These are phyloP conservation scores for Kockovaella imperatae DNA, from an alignment of 768 basidiomycete species.

Conservation along the genomic window DNA sequence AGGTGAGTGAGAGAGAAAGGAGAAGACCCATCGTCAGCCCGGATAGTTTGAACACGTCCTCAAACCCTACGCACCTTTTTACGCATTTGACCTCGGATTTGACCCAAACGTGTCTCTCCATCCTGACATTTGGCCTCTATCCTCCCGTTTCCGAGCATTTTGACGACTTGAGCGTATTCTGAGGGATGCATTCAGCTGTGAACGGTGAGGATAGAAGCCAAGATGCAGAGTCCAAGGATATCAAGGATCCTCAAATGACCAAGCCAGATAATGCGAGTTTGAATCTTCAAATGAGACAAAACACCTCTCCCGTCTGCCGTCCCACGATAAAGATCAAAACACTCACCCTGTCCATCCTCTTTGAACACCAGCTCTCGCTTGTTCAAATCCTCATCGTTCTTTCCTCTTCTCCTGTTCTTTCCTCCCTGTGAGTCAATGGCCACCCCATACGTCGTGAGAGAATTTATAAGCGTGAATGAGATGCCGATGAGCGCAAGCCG, in stretches of 20 bases:
- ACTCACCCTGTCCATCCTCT: slow-evolving; percentile 80
- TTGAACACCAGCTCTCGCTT: slow-evolving; percentile 98
- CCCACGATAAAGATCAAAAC: too few relatives aligned
- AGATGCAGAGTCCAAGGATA: too few relatives aligned
- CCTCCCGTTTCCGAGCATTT: slow-evolving; percentile 98
- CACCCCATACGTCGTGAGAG: not conserved
- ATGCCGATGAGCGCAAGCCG: too few relatives aligned
- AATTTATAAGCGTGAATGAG: not conserved
- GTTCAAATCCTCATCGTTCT: slow-evolving; percentile 98
- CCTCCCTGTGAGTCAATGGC: slow-evolving; percentile 66
- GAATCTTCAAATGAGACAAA: not conserved
- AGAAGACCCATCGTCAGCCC: not conserved
- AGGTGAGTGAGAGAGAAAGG: not conserved
- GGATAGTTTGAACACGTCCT: not conserved
- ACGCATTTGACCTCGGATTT: slow-evolving; percentile 98
- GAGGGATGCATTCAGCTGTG: not conserved
- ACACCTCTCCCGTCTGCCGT: too few relatives aligned
- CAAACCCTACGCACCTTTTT: slow-evolving; percentile 67
- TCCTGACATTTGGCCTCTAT: slow-evolving; percentile 96
- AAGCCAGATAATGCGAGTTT: not conserved
- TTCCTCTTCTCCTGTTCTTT: slow-evolving; percentile 98
- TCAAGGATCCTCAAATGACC: too few relatives aligned
- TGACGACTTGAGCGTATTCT: slow-evolving; percentile 95
- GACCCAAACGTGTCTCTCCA: slow-evolving; percentile 92
- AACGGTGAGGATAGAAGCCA: not conserved